Percentiles rank a stretch among this genome's conserved stretches.
Conservation (phyloP, 1,139 yeast species). For the Blastobotrys aristatus region DNA sequence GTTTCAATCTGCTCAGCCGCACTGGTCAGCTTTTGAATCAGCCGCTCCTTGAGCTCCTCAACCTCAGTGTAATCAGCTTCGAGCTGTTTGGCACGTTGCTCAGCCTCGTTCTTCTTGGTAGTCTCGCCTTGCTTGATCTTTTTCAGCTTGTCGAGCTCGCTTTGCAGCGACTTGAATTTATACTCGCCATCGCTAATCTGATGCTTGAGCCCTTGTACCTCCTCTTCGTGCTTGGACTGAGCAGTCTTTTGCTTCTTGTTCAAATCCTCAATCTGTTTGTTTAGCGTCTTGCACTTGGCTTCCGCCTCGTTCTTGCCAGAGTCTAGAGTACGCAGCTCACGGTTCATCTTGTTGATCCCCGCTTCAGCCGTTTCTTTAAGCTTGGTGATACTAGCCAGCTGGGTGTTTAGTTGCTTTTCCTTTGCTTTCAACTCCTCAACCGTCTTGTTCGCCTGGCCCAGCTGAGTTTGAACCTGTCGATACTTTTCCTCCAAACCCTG, state of each 20-base stretch:
- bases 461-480: slow-evolving; percentile 15
- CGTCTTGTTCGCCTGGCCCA: slow-evolving; percentile 21
- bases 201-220: slow-evolving; percentile 16
- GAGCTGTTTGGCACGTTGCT: slow-evolving; percentile 23
- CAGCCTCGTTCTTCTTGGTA: slow-evolving; percentile 12
- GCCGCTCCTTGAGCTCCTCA: slow-evolving; percentile 24
- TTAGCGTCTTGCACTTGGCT: slow-evolving; percentile 36
- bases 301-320: slow-evolving; percentile 55
- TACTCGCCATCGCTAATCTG: slow-evolving; percentile 15
- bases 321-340: slow-evolving; percentile 66
- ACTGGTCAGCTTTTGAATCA: slow-evolving; percentile 31
- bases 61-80: slow-evolving; percentile 24
- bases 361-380: slow-evolving; percentile 71
- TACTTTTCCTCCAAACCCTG: slow-evolving; percentile 19
- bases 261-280: slow-evolving; percentile 24
- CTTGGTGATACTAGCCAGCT: slow-evolving; percentile 38
- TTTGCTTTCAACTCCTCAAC: slow-evolving; percentile 30
- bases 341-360: slow-evolving; percentile 86
- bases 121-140: slow-evolving; percentile 13
- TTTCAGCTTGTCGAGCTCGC: slow-evolving; percentile 16
- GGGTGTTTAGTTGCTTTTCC: slow-evolving; percentile 37
- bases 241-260: slow-evolving; percentile 22
- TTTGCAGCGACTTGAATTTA: slow-evolving; percentile 16
- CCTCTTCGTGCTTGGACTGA: slow-evolving; percentile 12
- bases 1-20: slow-evolving; percentile 30